A percentile compares a stretch with the other conserved stretches of the same genome.
These are phyloP conservation scores for Cyanodermella asteris DNA, from an alignment of 2,329 filamentous ascomycete species.

Conservation along the genomic window DNA sequence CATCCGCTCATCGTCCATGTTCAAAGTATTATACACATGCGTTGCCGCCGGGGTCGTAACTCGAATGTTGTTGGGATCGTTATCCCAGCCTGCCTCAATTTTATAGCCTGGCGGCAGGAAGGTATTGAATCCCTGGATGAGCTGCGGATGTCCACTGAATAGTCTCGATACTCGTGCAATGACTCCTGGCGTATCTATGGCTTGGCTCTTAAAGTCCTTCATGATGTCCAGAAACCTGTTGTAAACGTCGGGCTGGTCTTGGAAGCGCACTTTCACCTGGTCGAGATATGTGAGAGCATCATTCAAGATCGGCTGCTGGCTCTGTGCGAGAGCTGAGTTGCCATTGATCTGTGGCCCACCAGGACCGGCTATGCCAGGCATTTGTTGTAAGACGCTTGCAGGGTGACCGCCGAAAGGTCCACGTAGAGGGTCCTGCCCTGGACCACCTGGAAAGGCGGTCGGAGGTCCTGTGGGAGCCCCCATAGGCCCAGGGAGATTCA, in stretches of 20 bases:
- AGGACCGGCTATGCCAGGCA: too few relatives aligned
- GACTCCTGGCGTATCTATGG: conserved; percentile 90
- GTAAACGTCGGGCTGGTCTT: conserved; percentile 74
- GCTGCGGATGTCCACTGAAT: conserved; percentile 82
- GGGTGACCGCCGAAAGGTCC: conserved; percentile 43
- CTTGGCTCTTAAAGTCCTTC: conserved; percentile 88
- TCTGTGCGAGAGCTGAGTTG: conserved; percentile 43
- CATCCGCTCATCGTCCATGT: conserved; percentile 9
- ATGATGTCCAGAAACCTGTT: conserved; percentile 81
- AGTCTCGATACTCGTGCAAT: conserved; percentile 91
- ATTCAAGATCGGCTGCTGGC: conserved; percentile 65
- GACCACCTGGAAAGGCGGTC: conserved; percentile 49
- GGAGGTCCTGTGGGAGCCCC: conserved; percentile 37
- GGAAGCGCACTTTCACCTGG: conserved; percentile 80
- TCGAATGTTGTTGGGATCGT: conserved; percentile 85
- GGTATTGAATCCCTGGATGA: conserved; percentile 96
- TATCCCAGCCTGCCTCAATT: conserved; percentile 84
- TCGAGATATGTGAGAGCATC: conserved; percentile 71
- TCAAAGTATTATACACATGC: conserved; percentile 44
- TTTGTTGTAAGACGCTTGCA: too few relatives aligned
- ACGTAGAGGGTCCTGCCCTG: too few relatives aligned
- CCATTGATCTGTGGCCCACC: too few relatives aligned
- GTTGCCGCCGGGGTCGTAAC: conserved; percentile 98
- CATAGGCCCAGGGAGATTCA: conserved; percentile 36
- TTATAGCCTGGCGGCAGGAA: conserved; percentile 89